Evolutionary conservation across 345 rosid genomes (phyloP).

Genomic region (Rhizophora mangle): DNA sequence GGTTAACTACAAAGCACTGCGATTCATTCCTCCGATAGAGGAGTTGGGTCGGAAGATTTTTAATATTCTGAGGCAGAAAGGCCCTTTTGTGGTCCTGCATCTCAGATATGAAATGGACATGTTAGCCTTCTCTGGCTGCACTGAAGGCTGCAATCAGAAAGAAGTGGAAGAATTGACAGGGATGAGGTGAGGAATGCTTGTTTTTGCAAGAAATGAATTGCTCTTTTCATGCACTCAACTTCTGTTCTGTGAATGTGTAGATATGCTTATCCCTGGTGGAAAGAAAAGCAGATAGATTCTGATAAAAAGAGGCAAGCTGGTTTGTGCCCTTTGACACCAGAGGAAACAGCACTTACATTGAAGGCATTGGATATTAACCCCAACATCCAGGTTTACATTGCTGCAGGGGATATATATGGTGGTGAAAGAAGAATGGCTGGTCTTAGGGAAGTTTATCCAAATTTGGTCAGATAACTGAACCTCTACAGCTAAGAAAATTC

Average conservation of each 20-base stretch:
- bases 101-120: conserved; percentile 63
- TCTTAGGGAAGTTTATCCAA: conserved; percentile 36
- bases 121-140: conserved; percentile 57
- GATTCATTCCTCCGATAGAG: conserved; percentile 42
- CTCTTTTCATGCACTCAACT: no score
- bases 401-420: conserved; percentile 54
- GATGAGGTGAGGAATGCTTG: conserved; percentile 36
- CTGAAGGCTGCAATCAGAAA: conserved; percentile 39
- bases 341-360: conserved; percentile 46
- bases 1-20: conserved; percentile 39
- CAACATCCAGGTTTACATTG: conserved; percentile 43
- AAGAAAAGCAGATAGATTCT: conserved; percentile 45
- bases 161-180: conserved; percentile 41
- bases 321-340: conserved; percentile 52
- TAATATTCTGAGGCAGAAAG: conserved; percentile 37
- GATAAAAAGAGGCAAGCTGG: conserved; percentile 44
- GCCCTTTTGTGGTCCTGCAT: conserved; percentile 53
- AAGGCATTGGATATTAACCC: conserved; percentile 41
- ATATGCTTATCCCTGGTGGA: conserved; percentile 62
- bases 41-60: conserved; percentile 42
- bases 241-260: conserved; percentile 13
- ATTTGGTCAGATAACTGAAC: conserved; percentile 32
- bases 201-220: background rate
- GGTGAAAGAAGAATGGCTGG: conserved; percentile 40
- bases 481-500: background rate